Evolutionary conservation across 176 grass and related monocot genomes (phyloP).

Genomic region (Puccinellia tenuiflora): DNA sequence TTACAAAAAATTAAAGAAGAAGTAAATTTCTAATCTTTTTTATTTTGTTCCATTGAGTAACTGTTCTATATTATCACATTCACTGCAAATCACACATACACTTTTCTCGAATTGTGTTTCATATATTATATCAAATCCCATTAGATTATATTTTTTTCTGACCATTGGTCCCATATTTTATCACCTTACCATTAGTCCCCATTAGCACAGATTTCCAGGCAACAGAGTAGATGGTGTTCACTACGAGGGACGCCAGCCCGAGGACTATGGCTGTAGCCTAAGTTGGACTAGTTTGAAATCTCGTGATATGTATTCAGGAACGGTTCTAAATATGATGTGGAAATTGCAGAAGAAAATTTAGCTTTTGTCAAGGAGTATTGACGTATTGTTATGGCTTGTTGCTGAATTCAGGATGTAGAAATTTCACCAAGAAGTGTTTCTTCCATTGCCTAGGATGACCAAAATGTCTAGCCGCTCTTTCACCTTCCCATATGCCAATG

Average conservation of each 20-base stretch:
- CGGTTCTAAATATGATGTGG: background rate
- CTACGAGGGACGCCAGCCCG: background rate
- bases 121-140: background rate
- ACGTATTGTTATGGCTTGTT: background rate
- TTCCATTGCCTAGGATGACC: background rate
- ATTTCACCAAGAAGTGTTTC: background rate
- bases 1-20: conserved; percentile 78
- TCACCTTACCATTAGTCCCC: background rate
- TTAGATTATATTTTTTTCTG: background rate
- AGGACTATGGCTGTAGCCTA: background rate
- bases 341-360: background rate
- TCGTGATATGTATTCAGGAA: background rate
- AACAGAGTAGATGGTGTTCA: background rate
- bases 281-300: background rate
- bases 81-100: conserved; percentile 1
- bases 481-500: background rate
- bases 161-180: background rate
- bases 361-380: background rate
- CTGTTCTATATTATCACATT: background rate
- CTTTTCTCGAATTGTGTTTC: background rate
- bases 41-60: background rate
- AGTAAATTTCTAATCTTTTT: conserved; percentile 40
- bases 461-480: background rate
- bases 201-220: background rate
- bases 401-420: background rate